Evolutionary conservation across 2,329 filamentous ascomycete genomes (phyloP).

Genomic region (Hymenoscyphus scutula): DNA sequence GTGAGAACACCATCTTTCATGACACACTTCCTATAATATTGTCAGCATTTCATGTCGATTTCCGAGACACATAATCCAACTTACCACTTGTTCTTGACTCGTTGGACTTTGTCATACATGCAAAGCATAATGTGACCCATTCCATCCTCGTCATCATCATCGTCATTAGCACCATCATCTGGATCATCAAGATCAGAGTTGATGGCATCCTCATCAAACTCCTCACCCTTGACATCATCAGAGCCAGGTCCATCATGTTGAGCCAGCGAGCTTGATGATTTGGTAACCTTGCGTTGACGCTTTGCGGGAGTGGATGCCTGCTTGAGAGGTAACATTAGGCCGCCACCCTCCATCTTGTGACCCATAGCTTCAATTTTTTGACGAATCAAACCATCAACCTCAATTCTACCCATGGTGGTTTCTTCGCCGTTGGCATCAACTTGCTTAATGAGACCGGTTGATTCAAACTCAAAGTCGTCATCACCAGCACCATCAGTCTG

Average conservation of each 20-base stretch:
- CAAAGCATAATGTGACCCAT: constrained; percentile 93
- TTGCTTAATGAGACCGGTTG: constrained; percentile 57
- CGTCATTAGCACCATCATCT: constrained; percentile 79
- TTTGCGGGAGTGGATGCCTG: constrained; percentile 38
- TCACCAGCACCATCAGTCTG: constrained; percentile 76
- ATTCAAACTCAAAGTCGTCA: constrained; percentile 45
- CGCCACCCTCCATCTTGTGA: constrained; percentile 69
- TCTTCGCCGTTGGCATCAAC: constrained; percentile 53
- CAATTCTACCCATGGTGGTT: constrained; percentile 55
- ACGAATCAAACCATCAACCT: constrained; percentile 69
- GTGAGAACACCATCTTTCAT: constrained; percentile 95
- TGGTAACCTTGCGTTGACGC: constrained; percentile 35
- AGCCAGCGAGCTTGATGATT: constrained; percentile 29
- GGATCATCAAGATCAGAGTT: constrained; percentile 97
- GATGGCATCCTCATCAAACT: constrained; percentile 88
- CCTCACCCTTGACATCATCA: constrained; percentile 53
- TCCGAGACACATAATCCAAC: constrained; percentile 29
- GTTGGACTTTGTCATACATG: constrained; percentile 98
- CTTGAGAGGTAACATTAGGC: constrained; percentile 69
- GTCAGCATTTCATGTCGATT: constrained; percentile 8
- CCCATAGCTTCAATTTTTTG: constrained; percentile 64
- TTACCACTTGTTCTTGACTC: constrained; percentile 97
- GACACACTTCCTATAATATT: constrained; percentile 77
- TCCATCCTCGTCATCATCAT: constrained; percentile 83
- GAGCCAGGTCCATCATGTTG: constrained; percentile 58